phyloP scores from a whole-genome alignment of 2,329 filamentous ascomycete species.

The Aspergillus clavatus region DNA sequence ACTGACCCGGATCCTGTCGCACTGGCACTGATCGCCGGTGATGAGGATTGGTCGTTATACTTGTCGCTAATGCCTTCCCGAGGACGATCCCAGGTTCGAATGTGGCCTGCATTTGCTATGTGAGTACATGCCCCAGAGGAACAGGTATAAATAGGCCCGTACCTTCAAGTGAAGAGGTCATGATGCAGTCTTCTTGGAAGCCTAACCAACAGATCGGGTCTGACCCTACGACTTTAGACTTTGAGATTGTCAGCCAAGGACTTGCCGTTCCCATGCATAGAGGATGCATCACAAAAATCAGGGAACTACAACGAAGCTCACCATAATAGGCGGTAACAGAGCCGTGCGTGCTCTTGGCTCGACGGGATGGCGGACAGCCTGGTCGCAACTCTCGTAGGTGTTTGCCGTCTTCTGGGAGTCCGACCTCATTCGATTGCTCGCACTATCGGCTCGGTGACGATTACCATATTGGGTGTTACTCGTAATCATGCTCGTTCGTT shows the following conservation, averaged over 20 bases:
- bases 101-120: slow-evolving; percentile 54
- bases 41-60: slow-evolving; percentile 17
- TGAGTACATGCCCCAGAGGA: slow-evolving; percentile 7
- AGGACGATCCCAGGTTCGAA: slow-evolving; percentile 69
- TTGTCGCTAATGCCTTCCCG: slow-evolving; percentile 36
- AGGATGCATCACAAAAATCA: slow-evolving; percentile 4
- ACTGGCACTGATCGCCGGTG: slow-evolving; percentile 15
- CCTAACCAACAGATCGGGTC: slow-evolving; percentile 85
- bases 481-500: slow-evolving; percentile 33
- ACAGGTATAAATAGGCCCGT: slow-evolving; percentile 30
- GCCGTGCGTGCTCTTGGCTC: slow-evolving; percentile 80
- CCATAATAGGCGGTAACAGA: slow-evolving; percentile 84
- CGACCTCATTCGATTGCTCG: slow-evolving; percentile 59
- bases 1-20: slow-evolving; percentile 13
- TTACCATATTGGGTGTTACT: slow-evolving; percentile 38
- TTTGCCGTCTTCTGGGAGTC: slow-evolving; percentile 61
- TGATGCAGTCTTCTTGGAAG: slow-evolving; percentile 90
- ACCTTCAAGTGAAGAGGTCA: slow-evolving; percentile 90
- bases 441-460: slow-evolving; percentile 60
- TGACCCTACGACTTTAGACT: slow-evolving; percentile 78
- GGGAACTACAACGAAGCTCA: slow-evolving; percentile 41
- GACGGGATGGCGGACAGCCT: slow-evolving; percentile 69
- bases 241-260: slow-evolving; percentile 12
- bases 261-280: neutral
- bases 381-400: slow-evolving; percentile 46